A percentile compares a stretch with the other conserved stretches of the same genome.
Conservation (phyloP, 2,329 filamentous ascomycete species). For the Ophiostoma angusticollis region DNA sequence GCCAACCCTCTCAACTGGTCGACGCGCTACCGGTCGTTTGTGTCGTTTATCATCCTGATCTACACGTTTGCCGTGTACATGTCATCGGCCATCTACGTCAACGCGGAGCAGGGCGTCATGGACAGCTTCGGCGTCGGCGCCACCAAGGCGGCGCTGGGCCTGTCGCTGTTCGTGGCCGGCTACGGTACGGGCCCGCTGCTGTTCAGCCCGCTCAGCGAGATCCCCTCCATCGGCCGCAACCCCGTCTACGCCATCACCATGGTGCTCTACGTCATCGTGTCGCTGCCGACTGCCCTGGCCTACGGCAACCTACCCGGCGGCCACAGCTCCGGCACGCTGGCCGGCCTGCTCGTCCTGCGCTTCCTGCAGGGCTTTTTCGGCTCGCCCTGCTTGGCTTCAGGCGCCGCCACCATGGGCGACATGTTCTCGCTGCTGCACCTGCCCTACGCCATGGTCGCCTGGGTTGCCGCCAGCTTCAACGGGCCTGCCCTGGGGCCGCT, state of each 20-base stretch:
- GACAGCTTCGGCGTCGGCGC: conserved; percentile 34
- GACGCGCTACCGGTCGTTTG: conserved; percentile 21
- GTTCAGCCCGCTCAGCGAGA: conserved; percentile 33
- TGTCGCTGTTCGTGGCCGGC: conserved; percentile 42
- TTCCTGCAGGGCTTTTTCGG: conserved; percentile 55
- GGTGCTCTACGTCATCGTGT: conserved; percentile 23
- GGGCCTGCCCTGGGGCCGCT: conserved; percentile 49
- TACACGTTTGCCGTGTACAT: conserved; percentile 37
- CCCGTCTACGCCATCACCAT: conserved; percentile 13
- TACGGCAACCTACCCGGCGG: conserved; percentile 11
- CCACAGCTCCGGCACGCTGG: conserved; percentile 30
- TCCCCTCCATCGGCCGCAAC: conserved; percentile 28
- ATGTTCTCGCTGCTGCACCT: conserved; percentile 42
- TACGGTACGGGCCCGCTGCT: conserved; percentile 46
- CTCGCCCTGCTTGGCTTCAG: conserved; percentile 48
- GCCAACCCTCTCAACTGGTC: conserved; percentile 41
- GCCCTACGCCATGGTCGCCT: conserved; percentile 69
- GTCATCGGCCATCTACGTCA: conserved; percentile 27
- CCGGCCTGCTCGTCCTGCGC: conserved; percentile 51
- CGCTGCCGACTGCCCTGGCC: conserved; percentile 26
- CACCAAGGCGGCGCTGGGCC: conserved; percentile 35
- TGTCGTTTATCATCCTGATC: conserved; percentile 28
- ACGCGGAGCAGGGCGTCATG: conserved; percentile 29
- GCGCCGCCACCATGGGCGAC: conserved; percentile 51
- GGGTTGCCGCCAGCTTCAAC: conserved; percentile 38